Evolutionary conservation across 768 basidiomycete species (phyloP).

Genomic region (Tricholomella constricta): DNA sequence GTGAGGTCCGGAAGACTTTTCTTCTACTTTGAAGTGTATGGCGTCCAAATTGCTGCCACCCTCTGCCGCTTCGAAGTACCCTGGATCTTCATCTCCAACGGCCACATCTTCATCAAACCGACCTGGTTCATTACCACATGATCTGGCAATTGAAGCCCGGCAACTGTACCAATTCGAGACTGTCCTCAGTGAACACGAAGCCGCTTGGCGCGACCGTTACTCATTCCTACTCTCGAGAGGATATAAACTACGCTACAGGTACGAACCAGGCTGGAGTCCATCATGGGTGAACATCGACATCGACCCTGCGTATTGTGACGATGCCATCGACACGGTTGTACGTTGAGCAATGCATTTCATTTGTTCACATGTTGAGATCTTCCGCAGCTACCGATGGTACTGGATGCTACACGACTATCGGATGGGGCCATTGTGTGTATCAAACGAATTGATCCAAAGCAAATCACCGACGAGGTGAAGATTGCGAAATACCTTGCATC

Average conservation of each 20-base stretch:
- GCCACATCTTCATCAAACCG: neutral
- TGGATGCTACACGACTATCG: conserved; percentile 9
- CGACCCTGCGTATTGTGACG: conserved; percentile 3
- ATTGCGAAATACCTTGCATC: conserved; percentile 14
- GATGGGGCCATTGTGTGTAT: conserved; percentile 7
- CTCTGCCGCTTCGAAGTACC: neutral
- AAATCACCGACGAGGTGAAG: conserved; percentile 3
- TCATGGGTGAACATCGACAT: conserved; percentile 25
- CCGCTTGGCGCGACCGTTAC: conserved; percentile 26
- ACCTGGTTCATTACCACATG: neutral
- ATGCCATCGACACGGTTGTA: conserved; percentile 1
- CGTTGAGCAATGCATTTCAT: neutral
- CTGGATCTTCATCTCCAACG: neutral
- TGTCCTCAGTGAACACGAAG: conserved; percentile 9
- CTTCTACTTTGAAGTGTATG: neutral
- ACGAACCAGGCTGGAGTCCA: conserved; percentile 30
- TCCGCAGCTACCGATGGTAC: conserved; percentile 1
- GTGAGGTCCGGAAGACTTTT: neutral
- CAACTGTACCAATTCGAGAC: neutral
- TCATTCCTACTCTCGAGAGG: conserved; percentile 24
- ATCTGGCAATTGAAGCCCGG: neutral
- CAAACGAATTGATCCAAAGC: conserved; percentile 11
- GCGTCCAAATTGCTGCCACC: neutral
- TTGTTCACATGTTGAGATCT: too few species aligned
- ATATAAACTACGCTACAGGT: conserved; percentile 29